Evolutionary conservation across 129 eudicot species (phyloP), one percentile per base, ranked within the genome.

Genomic region (Ambrosia trifida): DNA sequence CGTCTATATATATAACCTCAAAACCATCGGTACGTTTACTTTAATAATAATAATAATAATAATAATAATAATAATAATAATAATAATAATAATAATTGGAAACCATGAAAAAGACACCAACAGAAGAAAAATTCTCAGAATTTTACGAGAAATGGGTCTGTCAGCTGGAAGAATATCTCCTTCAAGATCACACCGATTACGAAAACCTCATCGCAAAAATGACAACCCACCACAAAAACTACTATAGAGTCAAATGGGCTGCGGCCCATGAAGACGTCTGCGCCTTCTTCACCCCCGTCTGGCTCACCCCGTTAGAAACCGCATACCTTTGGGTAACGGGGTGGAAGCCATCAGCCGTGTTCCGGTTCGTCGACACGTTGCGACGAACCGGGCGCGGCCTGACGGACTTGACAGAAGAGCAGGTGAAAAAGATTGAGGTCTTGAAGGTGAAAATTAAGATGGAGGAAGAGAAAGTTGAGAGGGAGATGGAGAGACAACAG

Each of bases 401-500:
- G 40, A 38, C 17, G 32, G 83, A 81, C 61, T 12, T 91, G 74
- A 80, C 81, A 4, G 90, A 83, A 19, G 87, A 80, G 12, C 96
- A 91, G 64, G 44, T 71, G 69, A 79, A 45, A 67, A 81, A 40
- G 74, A 77, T 91, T 0, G 84, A 74, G 28, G 84, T 77, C 57
- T 64, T 91, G 79, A 79, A 81, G 50, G 35, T 54, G 19, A 86
- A 81, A 80, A 83, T 91, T 0, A 83, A 44, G 80, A 45, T 66
- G 32, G 96, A 88, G 68, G 97, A 91, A 47, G 86, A 75, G 69
- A 91, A 76, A 69, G 97, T 91, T 28, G 97, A 91, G 81, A 84
- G 96, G 46, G 91, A 88, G 40, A 82, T 86, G 88, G 97, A 91
- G 79, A 81, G 96, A 73, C 94, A 80, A 45, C 96, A 91, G 60